Percentiles rank a stretch among this genome's conserved stretches.
Evolutionary conservation across 2,329 filamentous ascomycete genomes (phyloP).

Genomic region (Hypoxylon sp.): DNA sequence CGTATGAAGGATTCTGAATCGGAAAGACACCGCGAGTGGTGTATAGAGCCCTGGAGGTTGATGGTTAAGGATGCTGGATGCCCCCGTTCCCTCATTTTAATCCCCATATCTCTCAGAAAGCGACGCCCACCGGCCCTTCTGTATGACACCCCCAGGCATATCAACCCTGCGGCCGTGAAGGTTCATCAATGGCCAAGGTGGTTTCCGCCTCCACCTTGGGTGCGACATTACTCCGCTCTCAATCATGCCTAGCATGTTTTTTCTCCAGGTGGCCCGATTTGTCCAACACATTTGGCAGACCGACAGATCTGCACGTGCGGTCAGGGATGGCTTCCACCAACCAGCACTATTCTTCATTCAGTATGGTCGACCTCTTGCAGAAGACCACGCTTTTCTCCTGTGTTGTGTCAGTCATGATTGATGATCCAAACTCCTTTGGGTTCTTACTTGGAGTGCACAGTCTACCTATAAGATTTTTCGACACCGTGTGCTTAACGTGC

Average conservation of each 20-base stretch:
- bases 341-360: conserved; percentile 33
- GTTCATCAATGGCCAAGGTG: conserved; percentile 38
- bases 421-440: conserved; percentile 38
- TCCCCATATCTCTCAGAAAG: conserved; percentile 17
- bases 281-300: conserved; percentile 45
- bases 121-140: conserved; percentile 28
- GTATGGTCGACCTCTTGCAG: conserved; percentile 33
- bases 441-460: conserved; percentile 32
- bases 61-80: conserved; percentile 6
- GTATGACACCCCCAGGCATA: conserved; percentile 31
- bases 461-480: neutral
- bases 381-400: conserved; percentile 29
- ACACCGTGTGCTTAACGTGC: conserved; percentile 34
- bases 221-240: conserved; percentile 42
- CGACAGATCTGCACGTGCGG: conserved; percentile 47
- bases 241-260: conserved; percentile 45
- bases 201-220: conserved; percentile 38
- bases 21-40: conserved; percentile 30
- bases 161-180: conserved; percentile 34
- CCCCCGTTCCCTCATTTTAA: conserved; percentile 14
- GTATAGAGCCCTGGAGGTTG: conserved; percentile 1
- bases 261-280: conserved; percentile 47
- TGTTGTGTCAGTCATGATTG: conserved; percentile 34
- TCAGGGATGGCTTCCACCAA: conserved; percentile 42
- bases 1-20: conserved; percentile 22